A percentile compares a stretch with the other conserved stretches of the same genome.
Conservation (phyloP, 2,329 filamentous ascomycete species). For the Trichoderma atroviride region DNA sequence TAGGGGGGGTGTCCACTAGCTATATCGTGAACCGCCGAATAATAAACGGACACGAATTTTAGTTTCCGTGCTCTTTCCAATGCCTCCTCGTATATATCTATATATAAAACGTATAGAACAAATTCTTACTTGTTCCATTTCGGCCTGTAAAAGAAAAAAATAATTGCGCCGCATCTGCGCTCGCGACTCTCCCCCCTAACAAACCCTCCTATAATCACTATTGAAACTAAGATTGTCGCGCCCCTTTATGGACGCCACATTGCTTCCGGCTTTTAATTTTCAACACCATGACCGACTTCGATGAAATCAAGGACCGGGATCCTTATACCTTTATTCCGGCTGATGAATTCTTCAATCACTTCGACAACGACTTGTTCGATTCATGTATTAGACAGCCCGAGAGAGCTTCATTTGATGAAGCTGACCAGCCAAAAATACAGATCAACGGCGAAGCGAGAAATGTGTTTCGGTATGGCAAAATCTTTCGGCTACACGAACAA, state of each 20-base stretch:
- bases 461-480: background rate
- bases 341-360: conserved; percentile 34
- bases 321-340: conserved; percentile 35
- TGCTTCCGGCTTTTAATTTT: background rate
- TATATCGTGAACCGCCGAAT: background rate
- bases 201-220: too few relatives aligned
- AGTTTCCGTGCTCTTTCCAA: background rate
- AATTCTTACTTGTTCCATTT: background rate
- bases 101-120: background rate
- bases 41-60: background rate
- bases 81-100: background rate
- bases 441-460: conserved; percentile 31
- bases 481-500: background rate
- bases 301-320: conserved; percentile 23
- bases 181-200: background rate
- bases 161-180: background rate
- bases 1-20: background rate
- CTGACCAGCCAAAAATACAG: conserved; percentile 30
- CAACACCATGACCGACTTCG: background rate
- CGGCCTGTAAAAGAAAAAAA: background rate
- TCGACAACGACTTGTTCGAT: conserved; percentile 27
- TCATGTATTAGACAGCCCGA: conserved; percentile 29
- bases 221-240: background rate
- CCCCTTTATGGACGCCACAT: background rate
- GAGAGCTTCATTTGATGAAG: conserved; percentile 24